Base-by-base conservation (phyloP, 2,329 filamentous ascomycete genomes). In the Aspergillus sp. region DNA sequence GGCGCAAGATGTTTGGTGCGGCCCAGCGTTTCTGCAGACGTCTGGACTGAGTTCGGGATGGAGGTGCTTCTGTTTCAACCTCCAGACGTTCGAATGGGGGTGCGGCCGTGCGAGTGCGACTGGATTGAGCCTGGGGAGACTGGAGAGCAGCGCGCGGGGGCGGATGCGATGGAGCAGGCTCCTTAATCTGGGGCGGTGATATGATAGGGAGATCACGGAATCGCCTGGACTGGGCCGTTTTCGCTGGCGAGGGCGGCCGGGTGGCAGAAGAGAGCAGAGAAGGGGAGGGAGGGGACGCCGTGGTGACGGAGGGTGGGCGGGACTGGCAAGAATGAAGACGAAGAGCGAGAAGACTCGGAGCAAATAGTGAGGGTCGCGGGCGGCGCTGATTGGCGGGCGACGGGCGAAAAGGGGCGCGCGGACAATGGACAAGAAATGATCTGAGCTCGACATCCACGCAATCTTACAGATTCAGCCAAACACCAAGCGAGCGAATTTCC, bases 171-270 rank as follows among this genome's bases (percentile, higher is more conserved):
- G 54, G 38, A 53, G 34, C 26, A 51, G 60, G 55, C 55, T 44
- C 44, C 74, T 76, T 66, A 70, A 68, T 64, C 74, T 71, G 64
- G 70, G 73, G 64, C 72, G 74, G 65, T 73, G 75, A 70, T 71
- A 73, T 39, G 58, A 66, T 44, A 57, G 55, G 62, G 59, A 61
- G 47, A 61, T 62, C 55, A 32, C 55, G 59, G 48, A 59, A 44
- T 51, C 57, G 20, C 26, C 56, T 57, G 50, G 63, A 62, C 52
- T 67, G 64, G 53, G 68, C 62, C 67, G 69, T 71, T 61, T 66
- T 68, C 57, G 69, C 57, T 47, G 59, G 41, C 47, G 57, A 47
- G 22, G 58, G 53, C 26, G 58, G 56, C 34, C 42, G 36, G 54
- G 22, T 41, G 44, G 26, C 53, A 18, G 22, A 45, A 41, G 52